phyloP scores from a whole-genome alignment of 148 eudicot species.

The Rhododendron ferrugineum region DNA sequence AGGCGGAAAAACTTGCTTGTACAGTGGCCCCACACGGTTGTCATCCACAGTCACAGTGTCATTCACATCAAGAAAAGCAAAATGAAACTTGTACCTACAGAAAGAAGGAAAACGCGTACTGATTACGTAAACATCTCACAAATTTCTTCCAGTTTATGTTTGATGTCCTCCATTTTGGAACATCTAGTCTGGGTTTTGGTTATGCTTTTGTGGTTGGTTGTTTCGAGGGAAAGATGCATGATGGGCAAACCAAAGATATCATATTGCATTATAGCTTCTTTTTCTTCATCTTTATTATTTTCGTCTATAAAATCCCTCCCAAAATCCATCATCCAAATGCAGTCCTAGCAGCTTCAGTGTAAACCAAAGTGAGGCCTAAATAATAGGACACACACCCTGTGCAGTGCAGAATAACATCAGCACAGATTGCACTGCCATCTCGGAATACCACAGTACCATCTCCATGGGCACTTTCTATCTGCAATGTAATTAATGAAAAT shows the following conservation, averaged over 20 bases:
- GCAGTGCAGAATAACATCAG: slow-evolving; percentile 82
- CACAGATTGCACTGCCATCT: slow-evolving; percentile 50
- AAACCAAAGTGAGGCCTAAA: not conserved
- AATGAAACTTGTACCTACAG: slow-evolving; percentile 76
- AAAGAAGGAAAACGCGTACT: not conserved
- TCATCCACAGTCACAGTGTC: slow-evolving; percentile 63
- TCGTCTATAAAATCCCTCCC: not conserved
- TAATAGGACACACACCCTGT: slow-evolving; percentile 57
- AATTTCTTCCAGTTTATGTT: not conserved
- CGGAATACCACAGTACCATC: slow-evolving; percentile 63
- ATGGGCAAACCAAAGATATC: not conserved
- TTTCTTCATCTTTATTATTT: not conserved
- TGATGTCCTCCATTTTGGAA: not conserved
- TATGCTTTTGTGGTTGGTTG: not conserved
- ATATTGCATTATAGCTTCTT: not conserved
- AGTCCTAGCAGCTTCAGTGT: not conserved
- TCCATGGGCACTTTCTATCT: slow-evolving; percentile 60
- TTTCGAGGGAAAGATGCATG: not conserved
- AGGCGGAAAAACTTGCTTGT: slow-evolving; percentile 91
- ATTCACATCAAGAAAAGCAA: slow-evolving; percentile 73
- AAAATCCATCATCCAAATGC: not conserved
- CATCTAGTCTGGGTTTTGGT: not conserved
- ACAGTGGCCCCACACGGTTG: slow-evolving; percentile 86
- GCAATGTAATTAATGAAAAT: slow-evolving; percentile 22
- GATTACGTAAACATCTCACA: not conserved